Base-by-base conservation (phyloP, 2,329 filamentous ascomycete species). In the Lecanicillium sp. region DNA sequence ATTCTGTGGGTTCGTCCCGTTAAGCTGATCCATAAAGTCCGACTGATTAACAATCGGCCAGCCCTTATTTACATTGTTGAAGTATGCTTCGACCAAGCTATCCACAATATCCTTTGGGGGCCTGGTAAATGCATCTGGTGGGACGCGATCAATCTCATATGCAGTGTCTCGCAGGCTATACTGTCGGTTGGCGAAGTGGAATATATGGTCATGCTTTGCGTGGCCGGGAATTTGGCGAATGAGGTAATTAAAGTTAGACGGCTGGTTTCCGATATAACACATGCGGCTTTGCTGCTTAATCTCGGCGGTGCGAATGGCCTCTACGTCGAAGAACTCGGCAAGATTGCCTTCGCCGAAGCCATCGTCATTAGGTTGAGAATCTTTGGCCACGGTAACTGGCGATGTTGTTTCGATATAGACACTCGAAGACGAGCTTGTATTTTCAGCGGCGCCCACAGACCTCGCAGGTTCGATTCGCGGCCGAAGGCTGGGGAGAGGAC, bases 231-330 rank as follows among this genome's bases (percentile, higher is more conserved):
- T 66, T 44, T 74, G 71, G 11, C 69, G 66, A 19, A 75, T 65
- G 30, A 75, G 55, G 45, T 74, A 73, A 39, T 71, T 71, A 46
- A 75, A 62, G 42, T 75, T 76, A 25, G 72, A 76, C 42, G 72
- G 64, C 44, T 74, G 71, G 40, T 70, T 69, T 6, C 72, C 72
- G 32, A 76, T 71, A 46, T 72, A 76, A 40, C 69, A 71, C 10
- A 71, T 64, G 17, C 71, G 64, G 13, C 69, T 65, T 3, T 62
- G 59, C 37, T 60, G 56, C 27, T 64, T 58, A n/a, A 74, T 72
- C 39, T 70, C 66, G 14, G 64, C 55, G 17, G 59, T 54, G 22
- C 61, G 60, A 17, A 62, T 55, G 15, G 67, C 64, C 35, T 71
- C 66, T 31, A 65, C 61, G 41, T 72, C 68, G 37, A 74, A 66